Base-by-base conservation (phyloP, 306 rosid genomes). In the Acacia acuminata region DNA sequence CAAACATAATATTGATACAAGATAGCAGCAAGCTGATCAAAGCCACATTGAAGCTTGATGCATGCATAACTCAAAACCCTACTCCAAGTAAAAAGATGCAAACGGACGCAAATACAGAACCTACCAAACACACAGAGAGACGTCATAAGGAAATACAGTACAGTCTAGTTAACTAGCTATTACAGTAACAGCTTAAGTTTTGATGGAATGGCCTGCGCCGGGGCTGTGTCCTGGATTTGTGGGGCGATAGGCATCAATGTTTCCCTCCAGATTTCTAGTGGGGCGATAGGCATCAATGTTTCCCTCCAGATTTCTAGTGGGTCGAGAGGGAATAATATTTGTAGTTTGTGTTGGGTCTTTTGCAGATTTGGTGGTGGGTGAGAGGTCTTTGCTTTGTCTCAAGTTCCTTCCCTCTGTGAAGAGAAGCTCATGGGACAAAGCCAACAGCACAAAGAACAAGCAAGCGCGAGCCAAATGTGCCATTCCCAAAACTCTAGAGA, bases 151-250 rank as follows among this genome's bases (percentile, higher is more conserved):
- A 66, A 25, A 7, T 50, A 65, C 55, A 38, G 34, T 11, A 22
- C 1, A 4, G 17, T 64, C 38, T 60, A 40, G 64, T 25, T 51
- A 51, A 16, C 60, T 51, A 17, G 24, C 60, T 40, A 76, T 20
- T 16, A 60, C 51, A 42, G 19, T 67, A 38, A 30, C 2, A 20
- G 4, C 42, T 81, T 82, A 88, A 83, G 77, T 79, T 71, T 87
- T 83, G 82, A 88, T 30, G 56, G 92, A 82, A 84, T 94, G 98
- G 4, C 98, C 98, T 32, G 92, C 89, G 16, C 98, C 94, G 0
- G 98, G 98, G 66, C 97, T 92, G 47, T 92, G 93, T 13, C 98
- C 94, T 2, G 97, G 94, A 24, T 82, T 82, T 9, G 97, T 94
- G 15, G 98, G 93, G 69, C 94, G 85, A 71, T 88, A n/a, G n/a